Base-by-base conservation (phyloP, 768 basidiomycete genomes). In the Hygrophorus russula region DNA sequence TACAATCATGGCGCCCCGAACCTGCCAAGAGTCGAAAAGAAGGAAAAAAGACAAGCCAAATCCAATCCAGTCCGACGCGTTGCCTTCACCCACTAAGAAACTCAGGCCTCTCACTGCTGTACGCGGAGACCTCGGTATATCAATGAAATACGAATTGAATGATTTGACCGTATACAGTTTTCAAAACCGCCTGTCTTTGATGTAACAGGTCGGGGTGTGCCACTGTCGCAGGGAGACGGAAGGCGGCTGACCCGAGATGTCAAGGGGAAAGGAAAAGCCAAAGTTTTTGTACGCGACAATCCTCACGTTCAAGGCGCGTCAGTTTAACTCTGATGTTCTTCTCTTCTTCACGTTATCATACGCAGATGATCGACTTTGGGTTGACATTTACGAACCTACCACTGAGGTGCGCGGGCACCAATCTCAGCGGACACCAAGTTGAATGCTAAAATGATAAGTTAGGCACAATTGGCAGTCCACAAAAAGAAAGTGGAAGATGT, bases 401-500 rank as follows among this genome's bases (percentile, higher is more conserved):
- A 67, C 73, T 7, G 78, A 78, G 63, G 80, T 76, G 39, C 39
- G 59, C 46, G 38, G 8, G 1, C 17, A 18, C n/a, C n/a, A 29
- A 32, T 2, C 8, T 5, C 9, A 36, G 7, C n/a, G n/a, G 33
- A 24, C 33, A 17, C 10, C 27, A 46, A 34, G 31, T 35, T 15
- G 13, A 19, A 5, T 5, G 13, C 32, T 44, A 46, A 11, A 34
- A 45, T 15, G 37, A 27, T 15, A 34, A 29, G 27, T 17, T 40
- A 88, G 79, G 77, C 71, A 32, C 78, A 87, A 31, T 63, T 92
- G 6, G 84, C 84, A 2, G 82, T 92, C 29, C 85, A 93, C 61
- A 72, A 76, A 44, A 72, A 71, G 17, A 91, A 90, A 58, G 77
- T 90, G 0, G 78, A 82, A 40, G 80, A 86, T 46, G 80, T 90